These are phyloP conservation scores for Mycena kentingensis DNA, from an alignment of 768 basidiomycete species.

Conservation along the genomic window DNA sequence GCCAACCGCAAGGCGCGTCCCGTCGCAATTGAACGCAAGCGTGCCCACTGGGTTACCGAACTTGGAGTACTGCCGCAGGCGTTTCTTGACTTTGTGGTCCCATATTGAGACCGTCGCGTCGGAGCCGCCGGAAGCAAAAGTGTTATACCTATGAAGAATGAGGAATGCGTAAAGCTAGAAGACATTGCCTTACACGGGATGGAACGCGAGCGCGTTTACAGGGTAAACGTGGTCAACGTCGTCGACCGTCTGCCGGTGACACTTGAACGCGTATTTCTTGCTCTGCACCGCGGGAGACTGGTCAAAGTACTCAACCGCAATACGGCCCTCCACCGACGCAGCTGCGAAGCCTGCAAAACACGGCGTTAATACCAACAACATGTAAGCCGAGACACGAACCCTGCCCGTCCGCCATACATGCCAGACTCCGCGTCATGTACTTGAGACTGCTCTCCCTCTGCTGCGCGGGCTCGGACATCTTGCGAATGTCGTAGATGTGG, in stretches of 20 bases:
- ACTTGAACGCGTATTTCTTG: conserved; percentile 94
- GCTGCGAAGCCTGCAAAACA: conserved; percentile 77
- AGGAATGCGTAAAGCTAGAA: neutral
- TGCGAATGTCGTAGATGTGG: conserved; percentile 84
- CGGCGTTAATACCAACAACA: neutral
- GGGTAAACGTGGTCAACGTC: conserved; percentile 97
- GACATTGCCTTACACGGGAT: conserved; percentile 63
- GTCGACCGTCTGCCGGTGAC: conserved; percentile 87
- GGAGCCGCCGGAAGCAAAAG: conserved; percentile 94
- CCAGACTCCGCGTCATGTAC: conserved; percentile 90
- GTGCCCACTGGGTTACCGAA: conserved; percentile 75
- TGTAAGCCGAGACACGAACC: conserved; percentile 46
- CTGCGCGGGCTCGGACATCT: conserved; percentile 74
- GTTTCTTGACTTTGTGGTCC: conserved; percentile 97
- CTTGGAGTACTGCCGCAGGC: conserved; percentile 86
- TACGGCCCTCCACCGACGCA: conserved; percentile 92
- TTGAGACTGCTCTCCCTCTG: conserved; percentile 91
- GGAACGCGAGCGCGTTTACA: conserved; percentile 93
- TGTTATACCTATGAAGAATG: conserved; percentile 65
- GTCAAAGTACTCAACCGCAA: conserved; percentile 97
- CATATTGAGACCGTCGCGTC: conserved; percentile 94
- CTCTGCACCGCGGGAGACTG: conserved; percentile 75
- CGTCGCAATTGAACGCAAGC: conserved; percentile 82
- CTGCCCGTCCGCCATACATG: conserved; percentile 91
- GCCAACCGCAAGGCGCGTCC: conserved; percentile 79